Base-by-base conservation (phyloP, 1,139 yeast species). In the Kodamaea plutei region DNA sequence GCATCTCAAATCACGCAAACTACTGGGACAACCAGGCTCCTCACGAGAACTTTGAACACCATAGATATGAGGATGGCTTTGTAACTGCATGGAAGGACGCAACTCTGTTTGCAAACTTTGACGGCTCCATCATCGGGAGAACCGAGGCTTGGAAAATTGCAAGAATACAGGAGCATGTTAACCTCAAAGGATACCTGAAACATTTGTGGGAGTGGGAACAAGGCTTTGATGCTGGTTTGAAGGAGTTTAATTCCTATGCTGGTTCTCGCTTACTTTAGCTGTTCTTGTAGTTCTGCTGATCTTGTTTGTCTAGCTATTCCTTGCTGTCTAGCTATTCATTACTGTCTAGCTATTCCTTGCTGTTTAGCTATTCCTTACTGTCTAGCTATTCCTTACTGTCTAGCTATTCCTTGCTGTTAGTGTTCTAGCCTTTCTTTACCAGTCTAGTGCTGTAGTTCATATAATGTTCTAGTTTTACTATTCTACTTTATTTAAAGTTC, bases 181-280 rank as follows among this genome's bases (percentile, higher is more conserved):
- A 58, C 6, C 58, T 59, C 8, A 69, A 72, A 36, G 93, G 93
- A 3, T 45, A 58, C 3, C 72, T 80, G 45, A 61, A 64, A 34
- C 69, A 62, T 49, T 39, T 76, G 33, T 89, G 96, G 96, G 95
- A 84, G 54, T 89, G 85, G 82, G 84, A 79, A 20, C 91, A 83
- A 43, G 96, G 95, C 0, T 88, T 75, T 50, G 75, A 74, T 34
- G 68, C 73, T 30, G 96, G 87, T 0, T 43, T 73, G 39, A 44
- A 59, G 37, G 55, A 52, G 20, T 69, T 64, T 34, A 40, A 40
- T 31, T 42, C 24, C 14, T 33, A 29, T 29, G 32, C 39, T n/a
- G n/a, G n/a, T n/a, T n/a, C 16, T n/a, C n/a, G n/a, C n/a, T n/a
- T n/a, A n/a, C n/a, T n/a, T n/a, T n/a, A n/a, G n/a, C n/a, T n/a